Conservation (phyloP, 2,329 filamentous ascomycete species). For the Shiraia sp. region DNA sequence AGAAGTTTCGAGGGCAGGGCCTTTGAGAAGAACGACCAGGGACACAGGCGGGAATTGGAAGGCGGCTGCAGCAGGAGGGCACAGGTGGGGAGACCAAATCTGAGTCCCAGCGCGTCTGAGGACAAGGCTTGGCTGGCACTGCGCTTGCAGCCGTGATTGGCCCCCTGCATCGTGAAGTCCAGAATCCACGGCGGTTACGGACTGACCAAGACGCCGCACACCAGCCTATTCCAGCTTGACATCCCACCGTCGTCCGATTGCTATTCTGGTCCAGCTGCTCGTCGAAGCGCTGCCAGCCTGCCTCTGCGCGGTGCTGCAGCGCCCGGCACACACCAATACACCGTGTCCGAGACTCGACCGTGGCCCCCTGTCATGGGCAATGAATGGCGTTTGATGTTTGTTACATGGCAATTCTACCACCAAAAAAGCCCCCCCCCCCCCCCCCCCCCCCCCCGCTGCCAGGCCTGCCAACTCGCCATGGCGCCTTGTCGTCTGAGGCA, state of each 20-base stretch:
- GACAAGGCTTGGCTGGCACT: conserved; percentile 35
- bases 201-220: conserved; percentile 22
- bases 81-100: conserved; percentile 42
- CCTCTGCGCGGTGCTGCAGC: background rate
- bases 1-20: conserved; percentile 33
- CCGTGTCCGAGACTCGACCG: conserved; percentile 10
- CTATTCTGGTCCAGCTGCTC: conserved; percentile 8
- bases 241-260: conserved; percentile 28
- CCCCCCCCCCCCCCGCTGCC: conserved; percentile 14
- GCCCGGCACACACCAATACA: conserved; percentile 14
- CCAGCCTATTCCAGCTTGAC: conserved; percentile 33
- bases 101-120: conserved; percentile 43
- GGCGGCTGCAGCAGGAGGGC: conserved; percentile 40
- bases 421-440: conserved; percentile 44
- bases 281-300: conserved; percentile 1
- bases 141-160: conserved; percentile 35
- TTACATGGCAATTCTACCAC: conserved; percentile 39
- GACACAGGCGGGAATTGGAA: conserved; percentile 35
- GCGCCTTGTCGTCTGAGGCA: too few species aligned
- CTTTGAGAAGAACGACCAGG: conserved; percentile 35
- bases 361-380: conserved; percentile 18
- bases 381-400: conserved; percentile 42
- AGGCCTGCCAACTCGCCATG: too few species aligned
- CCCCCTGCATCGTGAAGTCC: conserved; percentile 24
- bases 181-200: conserved; percentile 40